A percentile compares a stretch with the other conserved stretches of the same genome.
Conservation (phyloP, 257 asterid species). For the Plantago major region DNA sequence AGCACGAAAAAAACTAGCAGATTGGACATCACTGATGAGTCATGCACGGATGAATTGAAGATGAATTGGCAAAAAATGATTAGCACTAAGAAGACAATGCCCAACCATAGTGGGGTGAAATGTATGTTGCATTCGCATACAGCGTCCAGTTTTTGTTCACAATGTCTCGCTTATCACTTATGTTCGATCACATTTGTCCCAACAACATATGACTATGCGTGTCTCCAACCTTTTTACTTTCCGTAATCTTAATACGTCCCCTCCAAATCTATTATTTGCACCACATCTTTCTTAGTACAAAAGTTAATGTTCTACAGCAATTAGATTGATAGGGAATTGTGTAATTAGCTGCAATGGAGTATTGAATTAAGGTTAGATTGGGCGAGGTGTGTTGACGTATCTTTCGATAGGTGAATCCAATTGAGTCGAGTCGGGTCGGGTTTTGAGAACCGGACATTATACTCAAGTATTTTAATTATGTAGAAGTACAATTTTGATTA, state of each 20-base stretch:
- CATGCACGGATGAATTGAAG: conserved; percentile 5
- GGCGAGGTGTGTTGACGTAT: too few relatives aligned
- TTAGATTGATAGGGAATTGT: too few relatives aligned
- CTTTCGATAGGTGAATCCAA: too few relatives aligned
- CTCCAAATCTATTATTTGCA: too few relatives aligned
- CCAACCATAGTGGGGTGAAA: conserved; percentile 24
- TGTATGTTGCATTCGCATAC: conserved; percentile 20
- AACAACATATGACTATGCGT: conserved; percentile 6
- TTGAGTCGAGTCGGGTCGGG: too few relatives aligned
- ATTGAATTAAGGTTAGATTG: too few relatives aligned
- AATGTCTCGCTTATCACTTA: conserved; percentile 18
- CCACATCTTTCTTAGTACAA: too few relatives aligned
- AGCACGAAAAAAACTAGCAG: not conserved
- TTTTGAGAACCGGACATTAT: too few relatives aligned
- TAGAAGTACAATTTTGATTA: too few relatives aligned
- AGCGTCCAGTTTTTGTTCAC: conserved; percentile 19
- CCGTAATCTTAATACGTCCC: not conserved
- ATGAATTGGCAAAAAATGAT: not conserved
- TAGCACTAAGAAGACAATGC: conserved; percentile 24
- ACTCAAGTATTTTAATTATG: too few relatives aligned
- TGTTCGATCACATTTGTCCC: conserved; percentile 19
- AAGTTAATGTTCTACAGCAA: too few relatives aligned
- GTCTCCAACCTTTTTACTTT: not conserved
- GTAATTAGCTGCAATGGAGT: too few relatives aligned
- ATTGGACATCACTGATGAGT: conserved; percentile 30